Percentiles rank a stretch among this genome's conserved stretches.
These are phyloP conservation scores for Aurifilum marmelostoma DNA, from an alignment of 2,329 filamentous ascomycete species.

Conservation along the genomic window DNA sequence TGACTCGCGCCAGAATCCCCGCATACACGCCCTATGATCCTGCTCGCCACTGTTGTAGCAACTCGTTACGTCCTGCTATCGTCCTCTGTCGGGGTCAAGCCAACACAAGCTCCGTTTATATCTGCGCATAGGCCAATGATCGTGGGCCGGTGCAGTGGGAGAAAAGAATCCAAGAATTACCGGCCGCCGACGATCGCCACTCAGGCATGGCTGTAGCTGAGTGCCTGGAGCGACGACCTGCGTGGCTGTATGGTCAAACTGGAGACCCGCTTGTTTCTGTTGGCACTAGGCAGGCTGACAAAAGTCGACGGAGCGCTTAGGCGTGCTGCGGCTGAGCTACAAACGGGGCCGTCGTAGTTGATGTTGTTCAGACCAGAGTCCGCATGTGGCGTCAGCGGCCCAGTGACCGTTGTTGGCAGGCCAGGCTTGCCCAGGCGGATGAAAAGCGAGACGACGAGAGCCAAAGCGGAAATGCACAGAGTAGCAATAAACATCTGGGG, in stretches of 20 bases:
- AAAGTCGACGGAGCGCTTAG: not conserved
- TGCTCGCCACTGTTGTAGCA: constrained; percentile 6
- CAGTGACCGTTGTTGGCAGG: constrained; percentile 8
- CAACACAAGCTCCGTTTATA: not conserved
- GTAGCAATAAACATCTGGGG: constrained; percentile 5
- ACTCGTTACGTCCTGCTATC: too few species aligned
- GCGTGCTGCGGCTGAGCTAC: not conserved
- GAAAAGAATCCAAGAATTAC: not conserved
- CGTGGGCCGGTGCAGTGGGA: not conserved
- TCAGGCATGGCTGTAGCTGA: not conserved
- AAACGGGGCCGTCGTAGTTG: not conserved
- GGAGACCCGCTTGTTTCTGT: not conserved
- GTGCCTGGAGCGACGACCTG: constrained; percentile 8
- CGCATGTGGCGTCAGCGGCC: not conserved
- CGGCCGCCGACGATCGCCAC: constrained; percentile 6
- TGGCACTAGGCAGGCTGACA: not conserved
- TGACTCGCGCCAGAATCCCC: constrained; percentile 15
- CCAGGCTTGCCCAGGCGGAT: constrained; percentile 7
- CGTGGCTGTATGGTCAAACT: constrained; percentile 9
- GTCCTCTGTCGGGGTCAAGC: not conserved
- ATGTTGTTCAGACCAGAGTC: constrained; percentile 4
- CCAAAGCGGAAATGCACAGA: not conserved
- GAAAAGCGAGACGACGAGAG: constrained; percentile 4
- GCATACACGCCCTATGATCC: constrained; percentile 18
- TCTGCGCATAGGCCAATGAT: not conserved